A percentile compares a stretch with the other conserved stretches of the same genome.
Evolutionary conservation across 2,329 filamentous ascomycete species (phyloP).

Genomic region (Calonectria hongkongensis): DNA sequence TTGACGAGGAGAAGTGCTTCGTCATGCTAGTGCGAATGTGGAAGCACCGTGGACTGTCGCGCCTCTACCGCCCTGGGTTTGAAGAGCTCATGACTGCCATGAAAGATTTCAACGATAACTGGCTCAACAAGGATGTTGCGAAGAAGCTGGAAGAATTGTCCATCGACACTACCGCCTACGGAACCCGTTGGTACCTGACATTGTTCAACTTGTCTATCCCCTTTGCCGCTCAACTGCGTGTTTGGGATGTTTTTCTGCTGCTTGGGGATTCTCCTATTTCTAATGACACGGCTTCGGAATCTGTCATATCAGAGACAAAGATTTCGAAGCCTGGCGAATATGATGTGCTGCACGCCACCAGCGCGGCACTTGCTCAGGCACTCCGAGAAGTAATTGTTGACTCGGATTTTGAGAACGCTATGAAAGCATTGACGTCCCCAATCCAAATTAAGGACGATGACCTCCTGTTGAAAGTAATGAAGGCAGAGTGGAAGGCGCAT

Average conservation of each 20-base stretch:
- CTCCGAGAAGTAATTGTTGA: constrained; percentile 91
- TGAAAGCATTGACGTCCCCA: constrained; percentile 97
- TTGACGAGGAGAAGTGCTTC: constrained; percentile 95
- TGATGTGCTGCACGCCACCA: constrained; percentile 92
- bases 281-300: constrained; percentile 36
- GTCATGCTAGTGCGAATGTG: constrained; percentile 98
- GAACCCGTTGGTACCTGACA: constrained; percentile 97
- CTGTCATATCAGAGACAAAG: constrained; percentile 46
- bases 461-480: constrained; percentile 91
- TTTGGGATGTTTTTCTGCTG: constrained; percentile 99
- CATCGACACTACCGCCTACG: constrained; percentile 94
- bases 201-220: constrained; percentile 98
- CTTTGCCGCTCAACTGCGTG: constrained; percentile 92
- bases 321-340: constrained; percentile 71
- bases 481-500: constrained; percentile 87
- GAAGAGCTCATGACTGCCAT: constrained; percentile 90
- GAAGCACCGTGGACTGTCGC: constrained; percentile 89
- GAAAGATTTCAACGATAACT: constrained; percentile 87
- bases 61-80: constrained; percentile 90
- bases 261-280: constrained; percentile 72
- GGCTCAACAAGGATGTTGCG: constrained; percentile 89
- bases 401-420: constrained; percentile 96
- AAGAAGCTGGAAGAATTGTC: constrained; percentile 84
- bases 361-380: constrained; percentile 92
- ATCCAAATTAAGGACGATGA: constrained; percentile 96